A percentile compares a stretch with the other conserved stretches of the same genome.
Conservation (phyloP, 2,329 filamentous ascomycete genomes). For the Paracoccidioides lutzii region DNA sequence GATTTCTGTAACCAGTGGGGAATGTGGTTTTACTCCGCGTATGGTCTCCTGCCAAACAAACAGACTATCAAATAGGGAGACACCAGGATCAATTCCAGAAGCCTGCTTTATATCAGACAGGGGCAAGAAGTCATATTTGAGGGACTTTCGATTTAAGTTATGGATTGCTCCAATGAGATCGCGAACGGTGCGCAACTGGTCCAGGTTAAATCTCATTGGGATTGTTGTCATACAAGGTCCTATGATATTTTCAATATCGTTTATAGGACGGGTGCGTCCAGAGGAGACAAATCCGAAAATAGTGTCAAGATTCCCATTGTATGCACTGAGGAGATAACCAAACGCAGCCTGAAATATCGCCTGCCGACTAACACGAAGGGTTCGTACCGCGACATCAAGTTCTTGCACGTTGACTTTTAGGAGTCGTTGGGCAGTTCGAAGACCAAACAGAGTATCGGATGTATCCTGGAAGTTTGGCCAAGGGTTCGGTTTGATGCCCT, state of each 20-base stretch:
- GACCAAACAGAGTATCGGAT: slow-evolving; percentile 16
- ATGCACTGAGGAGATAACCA: slow-evolving; percentile 50
- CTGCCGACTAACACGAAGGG: slow-evolving; percentile 47
- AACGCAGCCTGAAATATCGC: slow-evolving; percentile 64
- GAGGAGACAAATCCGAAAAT: slow-evolving; percentile 70
- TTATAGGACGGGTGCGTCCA: slow-evolving; percentile 60
- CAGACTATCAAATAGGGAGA: slow-evolving; percentile 58
- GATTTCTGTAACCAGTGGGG: slow-evolving; percentile 39
- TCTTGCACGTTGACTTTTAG: slow-evolving; percentile 25
- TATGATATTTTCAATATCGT: slow-evolving; percentile 56
- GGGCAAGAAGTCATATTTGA: slow-evolving; percentile 51
- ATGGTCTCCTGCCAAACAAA: slow-evolving; percentile 67
- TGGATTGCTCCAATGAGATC: slow-evolving; percentile 56
- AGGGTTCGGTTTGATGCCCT: slow-evolving; percentile 40
- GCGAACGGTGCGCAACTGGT: slow-evolving; percentile 36
- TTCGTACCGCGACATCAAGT: slow-evolving; percentile 27
- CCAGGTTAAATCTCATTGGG: slow-evolving; percentile 54
- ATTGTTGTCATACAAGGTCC: slow-evolving; percentile 70
- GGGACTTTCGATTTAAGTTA: slow-evolving; percentile 48
- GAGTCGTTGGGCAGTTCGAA: slow-evolving; percentile 16
- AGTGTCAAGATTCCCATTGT: slow-evolving; percentile 54
- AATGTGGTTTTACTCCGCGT: slow-evolving; percentile 16
- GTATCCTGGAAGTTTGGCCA: slow-evolving; percentile 47
- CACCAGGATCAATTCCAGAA: slow-evolving; percentile 40
- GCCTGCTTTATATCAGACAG: slow-evolving; percentile 57